These are phyloP conservation scores for Clarireedia monteithiana DNA, from an alignment of 2,329 filamentous ascomycete species.

Conservation along the genomic window DNA sequence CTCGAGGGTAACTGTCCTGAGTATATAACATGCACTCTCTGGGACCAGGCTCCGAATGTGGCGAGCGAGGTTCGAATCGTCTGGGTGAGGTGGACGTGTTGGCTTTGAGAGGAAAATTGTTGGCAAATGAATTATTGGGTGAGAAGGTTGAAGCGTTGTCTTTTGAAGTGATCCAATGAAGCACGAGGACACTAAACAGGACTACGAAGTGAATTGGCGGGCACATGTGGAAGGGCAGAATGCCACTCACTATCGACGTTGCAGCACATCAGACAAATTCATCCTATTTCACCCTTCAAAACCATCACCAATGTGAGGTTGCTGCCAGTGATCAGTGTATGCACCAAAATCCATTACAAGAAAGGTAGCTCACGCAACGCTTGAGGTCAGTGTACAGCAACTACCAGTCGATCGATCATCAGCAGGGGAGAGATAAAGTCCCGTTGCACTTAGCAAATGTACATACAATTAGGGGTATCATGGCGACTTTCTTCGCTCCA, in stretches of 20 bases:
- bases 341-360: background rate
- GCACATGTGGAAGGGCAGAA: background rate
- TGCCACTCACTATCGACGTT: slow-evolving; percentile 49
- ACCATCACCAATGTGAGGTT: slow-evolving; percentile 52
- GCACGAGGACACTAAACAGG: slow-evolving; percentile 51
- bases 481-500: slow-evolving; percentile 49
- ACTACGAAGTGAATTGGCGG: slow-evolving; percentile 32
- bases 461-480: slow-evolving; percentile 52
- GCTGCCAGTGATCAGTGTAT: slow-evolving; percentile 26
- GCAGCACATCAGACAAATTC: slow-evolving; percentile 59
- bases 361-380: slow-evolving; percentile 40
- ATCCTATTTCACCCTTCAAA: slow-evolving; percentile 53
- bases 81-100: background rate
- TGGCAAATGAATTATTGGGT: background rate
- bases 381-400: slow-evolving; percentile 48
- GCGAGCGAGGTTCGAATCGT: background rate
- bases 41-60: background rate
- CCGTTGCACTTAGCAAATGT: background rate
- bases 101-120: background rate
- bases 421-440: background rate
- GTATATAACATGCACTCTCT: background rate
- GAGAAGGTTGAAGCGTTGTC: slow-evolving; percentile 28
- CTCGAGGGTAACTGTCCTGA: background rate
- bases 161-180: slow-evolving; percentile 49
- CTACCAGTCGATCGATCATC: slow-evolving; percentile 33